phyloP scores from a whole-genome alignment of 371 early-diverging fungal genomes.

The Phascolomyces articulosus region DNA sequence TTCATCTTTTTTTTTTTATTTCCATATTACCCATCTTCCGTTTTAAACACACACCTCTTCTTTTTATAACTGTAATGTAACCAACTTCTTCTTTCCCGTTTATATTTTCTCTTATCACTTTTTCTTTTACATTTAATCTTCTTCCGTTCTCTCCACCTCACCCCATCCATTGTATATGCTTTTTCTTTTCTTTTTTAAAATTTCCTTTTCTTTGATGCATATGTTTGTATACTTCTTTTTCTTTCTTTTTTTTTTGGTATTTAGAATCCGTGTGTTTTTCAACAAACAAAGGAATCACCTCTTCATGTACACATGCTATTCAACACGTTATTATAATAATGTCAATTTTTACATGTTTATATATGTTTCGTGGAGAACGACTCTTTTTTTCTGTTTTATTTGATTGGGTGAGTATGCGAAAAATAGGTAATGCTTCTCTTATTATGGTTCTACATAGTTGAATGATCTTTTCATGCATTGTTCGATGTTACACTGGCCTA shows the following conservation, averaged over 20 bases:
- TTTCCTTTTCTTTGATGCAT: background rate
- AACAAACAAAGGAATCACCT: background rate
- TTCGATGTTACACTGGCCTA: too few relatives aligned
- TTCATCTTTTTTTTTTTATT: background rate
- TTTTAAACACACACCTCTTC: too few relatives aligned
- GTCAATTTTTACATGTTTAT: too few relatives aligned
- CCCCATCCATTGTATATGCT: slow-evolving; percentile 7
- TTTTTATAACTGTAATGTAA: slow-evolving; percentile 11
- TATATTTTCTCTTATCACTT: background rate
- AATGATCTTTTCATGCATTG: too few relatives aligned
- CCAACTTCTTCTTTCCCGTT: too few relatives aligned
- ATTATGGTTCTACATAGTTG: too few relatives aligned
- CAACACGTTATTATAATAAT: background rate
- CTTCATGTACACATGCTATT: slow-evolving; percentile 1
- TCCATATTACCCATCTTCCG: background rate
- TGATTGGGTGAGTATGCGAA: too few relatives aligned
- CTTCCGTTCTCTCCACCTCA: background rate
- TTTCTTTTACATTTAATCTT: background rate
- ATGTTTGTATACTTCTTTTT: slow-evolving; percentile 3
- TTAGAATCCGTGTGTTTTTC: background rate
- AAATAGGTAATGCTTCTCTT: too few relatives aligned
- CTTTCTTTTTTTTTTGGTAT: background rate
- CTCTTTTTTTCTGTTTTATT: too few relatives aligned
- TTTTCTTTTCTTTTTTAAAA: background rate
- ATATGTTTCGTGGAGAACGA: background rate